These are phyloP conservation scores for Chalciporus sp. DNA, from an alignment of 1,284 basidiomycete species.

Conservation along the genomic window DNA sequence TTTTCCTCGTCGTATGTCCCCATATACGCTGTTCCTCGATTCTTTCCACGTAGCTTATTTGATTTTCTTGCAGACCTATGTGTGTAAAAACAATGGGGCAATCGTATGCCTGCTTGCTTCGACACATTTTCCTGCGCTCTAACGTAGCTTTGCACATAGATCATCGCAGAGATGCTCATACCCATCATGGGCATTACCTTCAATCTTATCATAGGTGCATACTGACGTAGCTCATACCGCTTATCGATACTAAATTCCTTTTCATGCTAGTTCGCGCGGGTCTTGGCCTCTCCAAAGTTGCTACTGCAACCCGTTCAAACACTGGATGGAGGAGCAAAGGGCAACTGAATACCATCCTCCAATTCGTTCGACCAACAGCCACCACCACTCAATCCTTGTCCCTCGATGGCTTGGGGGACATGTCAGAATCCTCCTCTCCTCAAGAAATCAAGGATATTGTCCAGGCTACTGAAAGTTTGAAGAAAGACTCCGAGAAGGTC, in stretches of 20 bases:
- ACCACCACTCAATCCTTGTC: too few species aligned
- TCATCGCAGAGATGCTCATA: slow-evolving; percentile 9
- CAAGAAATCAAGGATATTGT: too few species aligned
- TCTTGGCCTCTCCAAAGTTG: not conserved
- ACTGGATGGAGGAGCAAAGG: too few species aligned
- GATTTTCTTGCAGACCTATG: slow-evolving; percentile 6
- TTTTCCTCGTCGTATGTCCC: slow-evolving; percentile 9
- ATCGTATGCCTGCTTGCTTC: slow-evolving; percentile 1
- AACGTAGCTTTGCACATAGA: not conserved
- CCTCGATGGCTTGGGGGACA: too few species aligned
- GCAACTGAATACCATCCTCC: too few species aligned
- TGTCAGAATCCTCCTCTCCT: too few species aligned
- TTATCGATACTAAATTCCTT: not conserved
- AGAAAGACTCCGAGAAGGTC: too few species aligned
- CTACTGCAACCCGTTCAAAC: too few species aligned
- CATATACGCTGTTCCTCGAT: not conserved
- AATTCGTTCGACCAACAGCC: too few species aligned
- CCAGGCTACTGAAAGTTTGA: too few species aligned
- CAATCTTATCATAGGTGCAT: slow-evolving; percentile 14
- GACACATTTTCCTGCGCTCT: not conserved
- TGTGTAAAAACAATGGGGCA: slow-evolving; percentile 6
- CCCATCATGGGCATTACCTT: slow-evolving; percentile 15
- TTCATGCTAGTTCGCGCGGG: not conserved
- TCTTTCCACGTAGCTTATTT: not conserved
- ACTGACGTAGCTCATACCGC: not conserved